Percentiles rank a stretch among this genome's conserved stretches.
phyloP scores from a whole-genome alignment of 257 asterid species.

The Solanum rostratum region DNA sequence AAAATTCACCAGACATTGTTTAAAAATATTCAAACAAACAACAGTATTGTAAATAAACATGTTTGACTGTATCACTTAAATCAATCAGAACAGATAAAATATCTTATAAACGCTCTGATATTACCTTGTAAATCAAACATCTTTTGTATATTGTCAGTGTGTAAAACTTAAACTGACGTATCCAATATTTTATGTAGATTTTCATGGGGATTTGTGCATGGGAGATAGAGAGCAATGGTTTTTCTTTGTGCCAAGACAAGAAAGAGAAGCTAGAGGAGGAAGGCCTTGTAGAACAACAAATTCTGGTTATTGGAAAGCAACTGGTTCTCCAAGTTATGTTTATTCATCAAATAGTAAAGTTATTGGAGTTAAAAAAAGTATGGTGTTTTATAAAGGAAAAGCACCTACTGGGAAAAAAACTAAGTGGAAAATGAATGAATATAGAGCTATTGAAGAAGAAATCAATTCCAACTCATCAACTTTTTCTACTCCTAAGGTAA shows the following conservation, averaged over 20 bases:
- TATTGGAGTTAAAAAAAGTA: conserved; percentile 65
- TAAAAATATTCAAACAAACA: too few relatives aligned
- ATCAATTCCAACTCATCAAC: conserved; percentile 2
- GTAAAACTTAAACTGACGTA: background rate
- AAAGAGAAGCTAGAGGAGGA: conserved; percentile 65
- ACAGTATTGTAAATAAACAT: too few relatives aligned
- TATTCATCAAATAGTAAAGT: conserved; percentile 42
- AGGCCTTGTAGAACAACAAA: conserved; percentile 56
- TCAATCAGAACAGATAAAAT: too few relatives aligned
- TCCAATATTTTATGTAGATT: conserved; percentile 18
- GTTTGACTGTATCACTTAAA: background rate
- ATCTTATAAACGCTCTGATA: background rate
- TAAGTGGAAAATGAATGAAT: conserved; percentile 75
- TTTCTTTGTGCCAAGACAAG: conserved; percentile 56
- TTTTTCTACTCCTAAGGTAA: conserved; percentile 36
- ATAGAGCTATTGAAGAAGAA: conserved; percentile 49
- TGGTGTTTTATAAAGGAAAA: conserved; percentile 72
- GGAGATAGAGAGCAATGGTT: conserved; percentile 81
- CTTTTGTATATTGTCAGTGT: too few relatives aligned
- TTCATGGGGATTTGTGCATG: conserved; percentile 50
- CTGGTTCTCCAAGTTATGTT: conserved; percentile 70
- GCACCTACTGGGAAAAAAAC: conserved; percentile 68
- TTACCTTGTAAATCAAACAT: too few relatives aligned
- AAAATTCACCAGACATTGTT: too few relatives aligned
- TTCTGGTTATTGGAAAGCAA: conserved; percentile 84